These are phyloP conservation scores for Viola pubescens DNA, from an alignment of 441 rosid genomes.

Conservation along the genomic window DNA sequence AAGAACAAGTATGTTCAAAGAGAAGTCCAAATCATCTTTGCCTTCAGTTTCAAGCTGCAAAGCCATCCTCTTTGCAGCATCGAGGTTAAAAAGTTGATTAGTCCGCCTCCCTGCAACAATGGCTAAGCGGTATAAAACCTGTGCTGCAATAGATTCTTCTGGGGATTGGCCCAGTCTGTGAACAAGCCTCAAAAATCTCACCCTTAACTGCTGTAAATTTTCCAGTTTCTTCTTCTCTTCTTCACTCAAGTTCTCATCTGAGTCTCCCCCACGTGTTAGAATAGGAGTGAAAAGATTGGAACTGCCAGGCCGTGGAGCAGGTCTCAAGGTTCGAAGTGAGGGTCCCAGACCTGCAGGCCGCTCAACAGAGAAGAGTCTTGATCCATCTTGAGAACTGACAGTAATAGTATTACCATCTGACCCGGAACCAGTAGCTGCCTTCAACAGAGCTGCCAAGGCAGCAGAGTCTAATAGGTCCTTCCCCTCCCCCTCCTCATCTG, in stretches of 20 bases:
- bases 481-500: conserved; percentile 40
- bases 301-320: conserved; percentile 53
- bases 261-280: conserved; percentile 34
- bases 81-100: conserved; percentile 62
- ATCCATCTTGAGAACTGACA: conserved; percentile 72
- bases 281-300: conserved; percentile 42
- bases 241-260: conserved; percentile 56
- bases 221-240: conserved; percentile 77
- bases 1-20: conserved; percentile 71
- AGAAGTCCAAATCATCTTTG: conserved; percentile 50
- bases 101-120: conserved; percentile 71
- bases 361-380: conserved; percentile 84
- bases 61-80: conserved; percentile 68
- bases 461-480: conserved; percentile 85
- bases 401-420: conserved; percentile 53
- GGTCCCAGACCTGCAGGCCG: conserved; percentile 91
- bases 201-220: conserved; percentile 61
- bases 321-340: conserved; percentile 53
- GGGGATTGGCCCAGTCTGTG: conserved; percentile 70
- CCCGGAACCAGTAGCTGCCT: conserved; percentile 74
- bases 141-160: conserved; percentile 70
- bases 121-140: conserved; percentile 75
- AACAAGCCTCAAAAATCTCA: conserved; percentile 83
- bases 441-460: conserved; percentile 83
- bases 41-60: conserved; percentile 61